These are phyloP conservation scores for Psophocarpus tetragonolobus DNA, from an alignment of 306 rosid genomes.

Conservation along the genomic window DNA sequence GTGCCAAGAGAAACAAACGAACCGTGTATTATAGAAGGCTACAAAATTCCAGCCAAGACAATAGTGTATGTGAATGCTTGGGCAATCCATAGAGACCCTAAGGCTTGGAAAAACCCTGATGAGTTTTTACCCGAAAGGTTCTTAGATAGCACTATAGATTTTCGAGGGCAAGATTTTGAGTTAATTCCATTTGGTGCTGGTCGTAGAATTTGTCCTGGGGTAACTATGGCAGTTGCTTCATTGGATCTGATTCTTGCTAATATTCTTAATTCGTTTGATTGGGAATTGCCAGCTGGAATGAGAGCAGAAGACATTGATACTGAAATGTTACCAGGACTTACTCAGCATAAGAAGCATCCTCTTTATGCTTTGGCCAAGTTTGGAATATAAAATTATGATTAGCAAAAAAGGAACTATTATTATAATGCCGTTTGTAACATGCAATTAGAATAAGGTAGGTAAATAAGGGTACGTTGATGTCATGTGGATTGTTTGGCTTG, in stretches of 20 bases:
- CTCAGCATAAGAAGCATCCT: conserved; percentile 12
- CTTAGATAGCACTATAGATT: not conserved
- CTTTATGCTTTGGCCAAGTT: not conserved
- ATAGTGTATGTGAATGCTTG: conserved; percentile 12
- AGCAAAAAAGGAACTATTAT: too few species aligned
- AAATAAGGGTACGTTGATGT: not conserved
- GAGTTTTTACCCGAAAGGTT: conserved; percentile 14
- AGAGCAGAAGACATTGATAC: not conserved
- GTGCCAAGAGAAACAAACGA: not conserved
- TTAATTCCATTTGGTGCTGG: conserved; percentile 31
- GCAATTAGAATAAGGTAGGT: not conserved
- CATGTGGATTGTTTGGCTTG: not conserved
- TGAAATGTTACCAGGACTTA: not conserved
- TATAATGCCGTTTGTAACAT: not conserved
- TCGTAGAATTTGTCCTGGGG: conserved; percentile 11
- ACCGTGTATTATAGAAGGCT: not conserved
- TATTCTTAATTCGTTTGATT: conserved; percentile 10
- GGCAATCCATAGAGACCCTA: conserved; percentile 21
- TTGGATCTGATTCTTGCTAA: conserved; percentile 8
- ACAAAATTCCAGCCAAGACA: conserved; percentile 7
- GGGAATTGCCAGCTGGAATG: conserved; percentile 19
- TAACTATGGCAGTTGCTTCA: not conserved
- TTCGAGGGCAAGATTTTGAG: conserved; percentile 12
- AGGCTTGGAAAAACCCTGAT: conserved; percentile 14
- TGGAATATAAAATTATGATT: not conserved